A percentile compares a stretch with the other conserved stretches of the same genome.
These are phyloP conservation scores for Cladophialophora chaetospira DNA, from an alignment of 2,329 filamentous ascomycete genomes.

Conservation along the genomic window DNA sequence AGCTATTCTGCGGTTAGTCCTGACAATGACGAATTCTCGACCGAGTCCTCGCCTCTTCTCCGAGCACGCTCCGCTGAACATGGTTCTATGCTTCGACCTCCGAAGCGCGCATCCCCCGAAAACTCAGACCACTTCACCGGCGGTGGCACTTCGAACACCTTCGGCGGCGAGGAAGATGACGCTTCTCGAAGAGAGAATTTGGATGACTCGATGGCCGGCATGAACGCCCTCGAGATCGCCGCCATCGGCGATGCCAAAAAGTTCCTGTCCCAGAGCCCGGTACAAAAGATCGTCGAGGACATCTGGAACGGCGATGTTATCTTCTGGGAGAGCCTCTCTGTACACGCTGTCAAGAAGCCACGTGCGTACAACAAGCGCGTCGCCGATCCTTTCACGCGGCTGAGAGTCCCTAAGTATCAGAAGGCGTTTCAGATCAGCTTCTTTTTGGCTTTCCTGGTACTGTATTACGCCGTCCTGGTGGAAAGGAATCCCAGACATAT, in stretches of 20 bases:
- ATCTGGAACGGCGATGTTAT: constrained; percentile 86
- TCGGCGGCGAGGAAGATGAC: constrained; percentile 11
- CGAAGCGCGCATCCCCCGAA: constrained; percentile 20
- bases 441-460: constrained; percentile 71
- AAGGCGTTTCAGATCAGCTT: constrained; percentile 83
- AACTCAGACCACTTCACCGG: constrained; percentile 5
- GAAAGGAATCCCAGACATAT: constrained; percentile 68
- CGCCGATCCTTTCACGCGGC: constrained; percentile 72
- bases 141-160: constrained; percentile 11
- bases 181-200: constrained; percentile 53
- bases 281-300: constrained; percentile 80
- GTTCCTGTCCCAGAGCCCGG: constrained; percentile 76
- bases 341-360: constrained; percentile 72
- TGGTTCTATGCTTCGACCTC: constrained; percentile 15
- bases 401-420: constrained; percentile 79
- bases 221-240: constrained; percentile 87
- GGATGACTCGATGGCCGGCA: constrained; percentile 70
- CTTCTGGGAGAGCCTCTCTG: constrained; percentile 79
- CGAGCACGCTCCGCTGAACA: constrained; percentile 16
- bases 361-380: constrained; percentile 70
- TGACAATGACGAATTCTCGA: constrained; percentile 16
- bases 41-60: constrained; percentile 39
- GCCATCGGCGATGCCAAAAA: constrained; percentile 79
- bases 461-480: constrained; percentile 87
- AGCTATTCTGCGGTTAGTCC: not conserved